A percentile compares a stretch with the other conserved stretches of the same genome.
Evolutionary conservation across 192 early-diverging fungal genomes (phyloP).

Genomic region (Backusella parvicylindrica): DNA sequence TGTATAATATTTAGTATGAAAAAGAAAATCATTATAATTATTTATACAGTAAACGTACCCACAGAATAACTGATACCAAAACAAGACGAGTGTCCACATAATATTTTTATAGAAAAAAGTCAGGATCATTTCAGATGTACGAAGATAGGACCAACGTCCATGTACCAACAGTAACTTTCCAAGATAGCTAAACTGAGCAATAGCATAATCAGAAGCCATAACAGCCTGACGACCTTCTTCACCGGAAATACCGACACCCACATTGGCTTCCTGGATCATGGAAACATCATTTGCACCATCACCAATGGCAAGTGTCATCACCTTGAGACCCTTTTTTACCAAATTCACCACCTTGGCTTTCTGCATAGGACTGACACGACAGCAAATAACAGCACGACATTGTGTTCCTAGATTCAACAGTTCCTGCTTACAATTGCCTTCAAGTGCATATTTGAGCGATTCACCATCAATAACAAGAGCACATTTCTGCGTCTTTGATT

Average conservation of each 20-base stretch:
- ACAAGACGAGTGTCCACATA: conserved; percentile 63
- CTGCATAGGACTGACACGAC: conserved; percentile 75
- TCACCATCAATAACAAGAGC: conserved; percentile 72
- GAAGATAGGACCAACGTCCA: conserved; percentile 62
- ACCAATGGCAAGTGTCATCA: conserved; percentile 72
- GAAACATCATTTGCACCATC: conserved; percentile 84
- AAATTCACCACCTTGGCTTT: conserved; percentile 73
- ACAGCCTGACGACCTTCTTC: conserved; percentile 77
- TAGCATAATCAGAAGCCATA: conserved; percentile 73
- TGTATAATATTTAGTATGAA: not conserved
- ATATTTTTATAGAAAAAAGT: conserved; percentile 79
- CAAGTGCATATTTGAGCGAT: conserved; percentile 56
- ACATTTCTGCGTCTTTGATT: conserved; percentile 15
- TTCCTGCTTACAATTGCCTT: conserved; percentile 35
- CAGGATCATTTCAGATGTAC: conserved; percentile 58
- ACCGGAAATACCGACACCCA: conserved; percentile 74
- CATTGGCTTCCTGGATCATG: conserved; percentile 81
- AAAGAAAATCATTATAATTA: not conserved
- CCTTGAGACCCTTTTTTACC: conserved; percentile 59
- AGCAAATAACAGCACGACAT: conserved; percentile 70
- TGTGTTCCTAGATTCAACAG: conserved; percentile 49
- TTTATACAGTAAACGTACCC: conserved; percentile 46
- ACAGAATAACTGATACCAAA: conserved; percentile 80
- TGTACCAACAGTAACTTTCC: conserved; percentile 65
- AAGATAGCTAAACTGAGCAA: conserved; percentile 69